Evolutionary conservation across 2,329 filamentous ascomycete genomes (phyloP).

Genomic region (Epicoccum nigrum): DNA sequence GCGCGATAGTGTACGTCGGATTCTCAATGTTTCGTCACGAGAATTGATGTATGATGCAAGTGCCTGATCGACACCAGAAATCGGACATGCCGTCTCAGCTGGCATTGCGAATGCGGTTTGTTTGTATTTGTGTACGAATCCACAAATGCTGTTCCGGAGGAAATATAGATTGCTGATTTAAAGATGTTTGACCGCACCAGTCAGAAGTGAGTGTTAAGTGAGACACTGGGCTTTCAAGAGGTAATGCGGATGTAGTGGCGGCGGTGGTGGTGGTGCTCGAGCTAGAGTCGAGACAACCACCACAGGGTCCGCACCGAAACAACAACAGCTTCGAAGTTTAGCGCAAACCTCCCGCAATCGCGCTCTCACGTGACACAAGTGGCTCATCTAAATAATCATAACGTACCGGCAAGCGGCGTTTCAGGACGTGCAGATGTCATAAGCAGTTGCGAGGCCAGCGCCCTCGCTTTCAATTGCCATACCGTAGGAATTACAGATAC

Average conservation of each 20-base stretch:
- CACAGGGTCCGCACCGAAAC: background rate
- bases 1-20: slow-evolving; percentile 42
- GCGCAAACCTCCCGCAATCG: slow-evolving; percentile 1
- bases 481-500: too few relatives aligned
- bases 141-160: background rate
- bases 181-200: too few relatives aligned
- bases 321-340: background rate
- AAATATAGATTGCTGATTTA: too few relatives aligned
- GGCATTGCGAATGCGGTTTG: slow-evolving; percentile 24
- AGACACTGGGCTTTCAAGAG: too few relatives aligned
- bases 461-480: too few relatives aligned
- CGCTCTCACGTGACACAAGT: slow-evolving; percentile 7
- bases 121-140: background rate
- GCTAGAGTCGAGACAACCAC: background rate
- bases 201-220: too few relatives aligned
- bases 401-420: too few relatives aligned
- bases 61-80: slow-evolving; percentile 45
- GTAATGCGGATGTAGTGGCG: background rate
- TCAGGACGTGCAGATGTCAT: too few relatives aligned
- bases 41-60: slow-evolving; percentile 45
- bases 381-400: too few relatives aligned
- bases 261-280: slow-evolving; percentile 11
- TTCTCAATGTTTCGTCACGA: slow-evolving; percentile 46
- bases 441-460: too few relatives aligned
- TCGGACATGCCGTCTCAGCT: slow-evolving; percentile 40